Conservation (phyloP, 2,329 filamentous ascomycete species). For the Escovopsis sp. region DNA sequence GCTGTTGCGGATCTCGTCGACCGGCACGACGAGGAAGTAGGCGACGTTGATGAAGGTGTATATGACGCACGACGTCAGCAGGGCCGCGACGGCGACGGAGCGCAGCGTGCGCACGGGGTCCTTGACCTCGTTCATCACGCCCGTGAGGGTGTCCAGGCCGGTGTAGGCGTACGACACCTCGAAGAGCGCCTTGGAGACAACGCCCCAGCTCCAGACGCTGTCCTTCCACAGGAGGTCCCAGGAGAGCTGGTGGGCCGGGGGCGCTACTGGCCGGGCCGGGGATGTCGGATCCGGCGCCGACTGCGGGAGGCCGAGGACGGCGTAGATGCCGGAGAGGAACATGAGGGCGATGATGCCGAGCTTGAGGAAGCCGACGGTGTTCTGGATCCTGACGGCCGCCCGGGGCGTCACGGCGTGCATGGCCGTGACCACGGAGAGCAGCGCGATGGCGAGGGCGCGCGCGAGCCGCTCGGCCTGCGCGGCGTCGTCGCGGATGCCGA, state of each 20-base stretch:
- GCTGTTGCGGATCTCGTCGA: constrained; percentile 51
- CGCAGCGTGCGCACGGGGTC: constrained; percentile 52
- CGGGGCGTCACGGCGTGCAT: constrained; percentile 44
- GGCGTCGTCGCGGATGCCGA: constrained; percentile 34
- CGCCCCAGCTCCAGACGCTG: constrained; percentile 54
- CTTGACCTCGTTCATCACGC: constrained; percentile 57
- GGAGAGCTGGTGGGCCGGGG: constrained; percentile 8
- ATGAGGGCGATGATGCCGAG: constrained; percentile 46
- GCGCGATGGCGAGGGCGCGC: constrained; percentile 40
- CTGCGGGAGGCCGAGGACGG: constrained; percentile 31
- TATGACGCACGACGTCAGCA: constrained; percentile 46
- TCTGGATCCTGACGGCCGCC: constrained; percentile 45
- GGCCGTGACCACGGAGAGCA: constrained; percentile 42
- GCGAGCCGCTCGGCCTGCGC: constrained; percentile 28
- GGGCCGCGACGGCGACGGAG: constrained; percentile 43
- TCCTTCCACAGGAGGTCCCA: constrained; percentile 47
- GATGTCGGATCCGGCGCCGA: constrained; percentile 1
- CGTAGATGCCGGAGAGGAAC: constrained; percentile 44
- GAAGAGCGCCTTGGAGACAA: constrained; percentile 51
- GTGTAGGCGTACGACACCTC: constrained; percentile 58
- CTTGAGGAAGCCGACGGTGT: constrained; percentile 48
- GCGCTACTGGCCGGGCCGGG: too few relatives aligned
- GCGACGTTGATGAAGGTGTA: constrained; percentile 54
- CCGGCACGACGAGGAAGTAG: constrained; percentile 48
- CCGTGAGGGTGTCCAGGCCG: constrained; percentile 51